Evolutionary conservation across 225 moss, liverwort and hornwort species (phyloP).

Genomic region (Lunularia cruciata): DNA sequence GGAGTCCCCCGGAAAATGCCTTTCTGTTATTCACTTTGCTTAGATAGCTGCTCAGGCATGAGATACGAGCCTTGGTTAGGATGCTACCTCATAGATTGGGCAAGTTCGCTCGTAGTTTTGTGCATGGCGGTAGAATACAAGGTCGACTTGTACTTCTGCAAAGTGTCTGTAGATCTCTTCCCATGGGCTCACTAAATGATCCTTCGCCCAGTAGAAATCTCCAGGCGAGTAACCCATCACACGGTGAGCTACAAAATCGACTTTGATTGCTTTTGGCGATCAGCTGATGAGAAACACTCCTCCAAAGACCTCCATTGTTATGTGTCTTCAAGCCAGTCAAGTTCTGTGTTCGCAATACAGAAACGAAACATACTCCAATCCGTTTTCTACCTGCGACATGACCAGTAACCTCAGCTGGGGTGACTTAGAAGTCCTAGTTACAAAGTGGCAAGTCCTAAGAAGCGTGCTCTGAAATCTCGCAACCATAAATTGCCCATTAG

Average conservation of each 20-base stretch:
- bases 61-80: too few species aligned
- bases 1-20: too few species aligned
- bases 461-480: too few species aligned
- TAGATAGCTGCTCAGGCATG: too few species aligned
- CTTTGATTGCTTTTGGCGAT: conserved; percentile 82
- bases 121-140: conserved; percentile 66
- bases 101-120: conserved; percentile 61
- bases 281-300: conserved; percentile 60
- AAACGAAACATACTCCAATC: conserved; percentile 86
- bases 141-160: conserved; percentile 82
- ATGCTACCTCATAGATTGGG: conserved; percentile 48
- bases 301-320: conserved; percentile 71
- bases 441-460: too few species aligned
- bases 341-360: conserved; percentile 69
- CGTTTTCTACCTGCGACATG: conserved; percentile 55
- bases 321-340: conserved; percentile 78
- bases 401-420: neutral
- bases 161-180: conserved; percentile 57
- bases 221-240: conserved; percentile 82
- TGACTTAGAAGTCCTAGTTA: conserved; percentile 10
- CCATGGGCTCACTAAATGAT: conserved; percentile 67
- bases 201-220: conserved; percentile 47
- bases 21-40: too few species aligned
- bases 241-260: conserved; percentile 66
- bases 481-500: too few species aligned